Evolutionary conservation across 345 rosid species (phyloP).

Genomic region (Cardamine occulta): DNA sequence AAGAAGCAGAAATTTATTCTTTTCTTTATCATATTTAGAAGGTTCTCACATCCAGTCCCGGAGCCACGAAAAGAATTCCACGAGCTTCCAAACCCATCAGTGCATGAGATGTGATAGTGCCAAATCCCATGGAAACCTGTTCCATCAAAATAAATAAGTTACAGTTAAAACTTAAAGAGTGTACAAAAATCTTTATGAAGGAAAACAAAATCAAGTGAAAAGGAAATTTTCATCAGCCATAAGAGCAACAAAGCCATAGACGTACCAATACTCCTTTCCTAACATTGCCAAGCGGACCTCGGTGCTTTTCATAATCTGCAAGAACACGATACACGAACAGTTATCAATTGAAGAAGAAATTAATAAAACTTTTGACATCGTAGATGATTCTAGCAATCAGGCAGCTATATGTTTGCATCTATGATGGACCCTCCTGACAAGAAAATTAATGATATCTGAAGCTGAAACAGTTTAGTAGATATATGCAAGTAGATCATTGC

Average conservation of each 20-base stretch:
- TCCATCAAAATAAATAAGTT: conserved; percentile 22
- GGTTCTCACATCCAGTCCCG: conserved; percentile 82
- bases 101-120: conserved; percentile 82
- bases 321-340: conserved; percentile 7
- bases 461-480: not conserved
- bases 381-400: conserved; percentile 12
- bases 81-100: conserved; percentile 93
- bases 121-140: conserved; percentile 96
- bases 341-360: conserved; percentile 21
- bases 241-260: conserved; percentile 18
- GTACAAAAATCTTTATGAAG: not conserved
- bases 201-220: not conserved
- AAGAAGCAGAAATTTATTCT: not conserved
- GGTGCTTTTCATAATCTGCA: conserved; percentile 80
- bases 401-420: not conserved
- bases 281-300: conserved; percentile 94
- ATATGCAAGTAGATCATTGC: not conserved
- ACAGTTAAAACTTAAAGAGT: not conserved
- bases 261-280: conserved; percentile 99
- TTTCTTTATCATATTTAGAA: conserved; percentile 13
- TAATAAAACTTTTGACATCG: not conserved
- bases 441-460: conserved; percentile 1
- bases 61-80: conserved; percentile 81
- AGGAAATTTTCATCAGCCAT: conserved; percentile 12
- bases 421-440: not conserved